These are phyloP conservation scores for Zoysia matrella DNA, from an alignment of 202 grass and related monocot species.

Conservation along the genomic window DNA sequence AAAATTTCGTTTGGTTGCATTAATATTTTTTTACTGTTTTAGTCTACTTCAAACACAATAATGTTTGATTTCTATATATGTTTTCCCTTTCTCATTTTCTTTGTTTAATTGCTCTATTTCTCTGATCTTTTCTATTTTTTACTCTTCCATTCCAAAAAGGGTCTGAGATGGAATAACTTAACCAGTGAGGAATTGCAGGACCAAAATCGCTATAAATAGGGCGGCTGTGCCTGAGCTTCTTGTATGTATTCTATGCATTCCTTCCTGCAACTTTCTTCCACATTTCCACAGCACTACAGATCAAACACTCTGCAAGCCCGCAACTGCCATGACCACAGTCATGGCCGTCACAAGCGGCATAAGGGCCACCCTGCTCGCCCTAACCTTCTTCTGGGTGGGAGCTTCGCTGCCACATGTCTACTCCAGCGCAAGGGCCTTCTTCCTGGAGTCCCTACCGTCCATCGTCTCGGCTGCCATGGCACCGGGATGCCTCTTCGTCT, in stretches of 20 bases:
- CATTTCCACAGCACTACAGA: background rate
- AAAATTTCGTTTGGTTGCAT: too few species aligned
- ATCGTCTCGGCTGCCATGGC: conserved; percentile 26
- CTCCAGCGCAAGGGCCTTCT: conserved; percentile 42
- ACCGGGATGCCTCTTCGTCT: conserved; percentile 67
- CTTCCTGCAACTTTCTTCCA: background rate
- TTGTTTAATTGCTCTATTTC: too few species aligned
- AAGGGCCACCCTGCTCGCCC: conserved; percentile 34
- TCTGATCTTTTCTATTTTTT: too few species aligned
- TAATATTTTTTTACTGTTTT: too few species aligned
- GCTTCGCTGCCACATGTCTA: conserved; percentile 47
- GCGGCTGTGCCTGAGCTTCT: background rate
- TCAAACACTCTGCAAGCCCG: background rate
- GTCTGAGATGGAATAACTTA: conserved; percentile 27
- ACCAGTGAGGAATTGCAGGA: background rate
- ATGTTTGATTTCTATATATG: too few species aligned
- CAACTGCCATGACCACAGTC: background rate
- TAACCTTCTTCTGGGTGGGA: conserved; percentile 48
- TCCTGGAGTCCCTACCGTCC: conserved; percentile 47
- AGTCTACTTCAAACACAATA: too few species aligned
- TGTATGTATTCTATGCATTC: background rate
- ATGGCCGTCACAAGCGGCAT: background rate
- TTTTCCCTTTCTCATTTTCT: too few species aligned
- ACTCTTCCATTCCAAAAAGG: too few species aligned
- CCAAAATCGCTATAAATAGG: conserved; percentile 14